phyloP scores from a whole-genome alignment of 176 grass and related monocot species.

The Puccinellia tenuiflora region DNA sequence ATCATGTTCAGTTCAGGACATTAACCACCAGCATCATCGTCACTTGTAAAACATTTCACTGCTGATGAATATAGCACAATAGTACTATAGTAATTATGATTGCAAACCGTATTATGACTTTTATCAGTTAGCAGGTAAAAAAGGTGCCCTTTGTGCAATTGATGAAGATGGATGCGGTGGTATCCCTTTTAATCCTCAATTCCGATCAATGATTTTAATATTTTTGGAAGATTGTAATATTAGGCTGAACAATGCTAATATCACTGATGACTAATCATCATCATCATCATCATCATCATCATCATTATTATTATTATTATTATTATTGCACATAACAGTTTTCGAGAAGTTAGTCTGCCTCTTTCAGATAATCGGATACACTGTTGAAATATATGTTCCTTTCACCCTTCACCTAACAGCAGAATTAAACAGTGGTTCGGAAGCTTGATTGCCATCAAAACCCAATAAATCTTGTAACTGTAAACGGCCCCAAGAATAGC shows the following conservation, averaged over 20 bases:
- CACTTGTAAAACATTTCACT: background rate
- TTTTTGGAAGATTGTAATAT: background rate
- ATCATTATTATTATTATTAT: background rate
- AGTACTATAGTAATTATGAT: background rate
- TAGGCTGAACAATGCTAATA: background rate
- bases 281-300: background rate
- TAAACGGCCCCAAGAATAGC: background rate
- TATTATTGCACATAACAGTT: background rate
- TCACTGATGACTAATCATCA: background rate
- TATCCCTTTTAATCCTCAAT: constrained; percentile 15
- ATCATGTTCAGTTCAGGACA: background rate
- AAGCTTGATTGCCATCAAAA: constrained; percentile 18
- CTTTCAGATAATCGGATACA: constrained; percentile 21
- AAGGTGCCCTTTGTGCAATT: constrained; percentile 3
- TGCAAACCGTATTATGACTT: background rate
- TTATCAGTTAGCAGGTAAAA: constrained; percentile 6
- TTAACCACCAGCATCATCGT: background rate
- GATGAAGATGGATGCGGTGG: constrained; percentile 19
- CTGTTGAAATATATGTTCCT: constrained; percentile 1
- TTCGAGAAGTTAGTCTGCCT: constrained; percentile 19
- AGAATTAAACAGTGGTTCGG: background rate
- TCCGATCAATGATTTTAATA: constrained; percentile 27
- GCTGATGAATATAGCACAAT: background rate
- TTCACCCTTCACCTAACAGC: background rate
- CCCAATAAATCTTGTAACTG: constrained; percentile 6